Conservation (phyloP, 371 early-diverging fungal genomes). For the Mortierella sp. region DNA sequence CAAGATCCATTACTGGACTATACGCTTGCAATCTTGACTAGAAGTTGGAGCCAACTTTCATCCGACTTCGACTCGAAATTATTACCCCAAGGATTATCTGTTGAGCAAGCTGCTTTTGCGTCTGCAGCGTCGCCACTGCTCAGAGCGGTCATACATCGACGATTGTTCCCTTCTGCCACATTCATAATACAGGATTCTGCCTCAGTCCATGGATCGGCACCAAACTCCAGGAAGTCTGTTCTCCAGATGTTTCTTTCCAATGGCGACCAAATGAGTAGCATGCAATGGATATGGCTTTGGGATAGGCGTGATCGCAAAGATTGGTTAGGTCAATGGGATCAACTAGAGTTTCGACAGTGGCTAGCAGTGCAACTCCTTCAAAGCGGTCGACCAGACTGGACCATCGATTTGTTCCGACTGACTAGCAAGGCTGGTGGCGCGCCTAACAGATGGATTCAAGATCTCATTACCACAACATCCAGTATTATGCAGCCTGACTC, state of each 20-base stretch:
- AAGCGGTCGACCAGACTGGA: conserved; percentile 23
- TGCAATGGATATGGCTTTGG: conserved; percentile 50
- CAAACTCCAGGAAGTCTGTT: conserved; percentile 15
- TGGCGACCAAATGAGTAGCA: conserved; percentile 14
- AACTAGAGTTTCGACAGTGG: conserved; percentile 26
- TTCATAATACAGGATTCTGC: conserved; percentile 13
- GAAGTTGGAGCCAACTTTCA: conserved; percentile 20
- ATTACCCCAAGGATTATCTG: background rate
- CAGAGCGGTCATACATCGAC: conserved; percentile 20
- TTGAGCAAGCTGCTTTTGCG: conserved; percentile 30
- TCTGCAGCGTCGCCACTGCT: conserved; percentile 26
- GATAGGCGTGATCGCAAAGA: conserved; percentile 29
- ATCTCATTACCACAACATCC: conserved; percentile 15
- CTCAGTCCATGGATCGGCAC: background rate
- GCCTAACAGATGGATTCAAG: conserved; percentile 26
- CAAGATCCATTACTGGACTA: conserved; percentile 41
- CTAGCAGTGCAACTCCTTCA: conserved; percentile 9
- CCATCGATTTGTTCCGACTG: conserved; percentile 34
- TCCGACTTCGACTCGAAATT: background rate
- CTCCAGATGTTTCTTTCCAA: conserved; percentile 22
- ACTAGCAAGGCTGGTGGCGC: conserved; percentile 2
- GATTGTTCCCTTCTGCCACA: conserved; percentile 30
- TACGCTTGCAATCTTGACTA: conserved; percentile 30
- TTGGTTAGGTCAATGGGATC: conserved; percentile 36
- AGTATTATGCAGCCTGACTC: background rate